Percentiles rank a stretch among this genome's conserved stretches.
Evolutionary conservation across 768 basidiomycete species (phyloP).

Genomic region (Brasilioporus rufonigricans): DNA sequence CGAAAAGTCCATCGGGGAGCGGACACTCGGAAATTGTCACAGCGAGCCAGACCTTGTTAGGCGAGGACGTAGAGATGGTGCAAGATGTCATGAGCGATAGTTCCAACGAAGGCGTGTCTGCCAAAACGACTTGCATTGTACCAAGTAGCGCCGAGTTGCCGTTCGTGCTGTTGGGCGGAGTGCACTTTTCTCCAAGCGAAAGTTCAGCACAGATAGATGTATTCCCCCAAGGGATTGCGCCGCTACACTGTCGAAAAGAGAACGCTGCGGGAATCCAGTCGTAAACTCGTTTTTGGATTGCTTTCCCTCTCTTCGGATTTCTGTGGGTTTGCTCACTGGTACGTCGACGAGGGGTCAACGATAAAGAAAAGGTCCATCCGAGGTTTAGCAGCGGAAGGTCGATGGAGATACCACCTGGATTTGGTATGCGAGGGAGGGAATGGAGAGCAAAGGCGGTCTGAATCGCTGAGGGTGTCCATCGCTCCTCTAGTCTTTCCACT

Average conservation of each 20-base stretch:
- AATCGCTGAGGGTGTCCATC: conserved; percentile 13
- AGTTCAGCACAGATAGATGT: conserved; percentile 15
- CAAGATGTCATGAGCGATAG: background rate
- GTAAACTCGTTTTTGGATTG: too few relatives aligned
- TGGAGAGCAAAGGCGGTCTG: conserved; percentile 1
- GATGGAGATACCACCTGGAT: background rate
- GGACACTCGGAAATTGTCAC: conserved; percentile 18
- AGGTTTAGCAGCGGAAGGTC: conserved; percentile 7
- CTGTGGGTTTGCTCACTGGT: too few relatives aligned
- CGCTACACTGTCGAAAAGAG: conserved; percentile 6
- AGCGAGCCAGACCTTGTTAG: conserved; percentile 5
- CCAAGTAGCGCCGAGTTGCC: background rate
- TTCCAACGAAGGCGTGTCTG: background rate
- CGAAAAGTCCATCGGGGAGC: conserved; percentile 16
- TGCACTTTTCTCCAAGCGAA: background rate
- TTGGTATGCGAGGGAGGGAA: background rate
- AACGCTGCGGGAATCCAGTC: conserved; percentile 4
- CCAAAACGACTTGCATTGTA: conserved; percentile 1
- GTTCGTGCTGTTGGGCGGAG: background rate
- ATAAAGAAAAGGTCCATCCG: conserved; percentile 18
- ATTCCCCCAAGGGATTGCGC: conserved; percentile 7
- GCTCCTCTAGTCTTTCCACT: conserved; percentile 11
- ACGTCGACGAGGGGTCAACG: conserved; percentile 8
- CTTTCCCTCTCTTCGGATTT: too few relatives aligned
- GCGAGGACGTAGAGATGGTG: background rate